A percentile compares a stretch with the other conserved stretches of the same genome.
phyloP scores from a whole-genome alignment of 495 filamentous ascomycete species.

The Neurospora tetrasperma region DNA sequence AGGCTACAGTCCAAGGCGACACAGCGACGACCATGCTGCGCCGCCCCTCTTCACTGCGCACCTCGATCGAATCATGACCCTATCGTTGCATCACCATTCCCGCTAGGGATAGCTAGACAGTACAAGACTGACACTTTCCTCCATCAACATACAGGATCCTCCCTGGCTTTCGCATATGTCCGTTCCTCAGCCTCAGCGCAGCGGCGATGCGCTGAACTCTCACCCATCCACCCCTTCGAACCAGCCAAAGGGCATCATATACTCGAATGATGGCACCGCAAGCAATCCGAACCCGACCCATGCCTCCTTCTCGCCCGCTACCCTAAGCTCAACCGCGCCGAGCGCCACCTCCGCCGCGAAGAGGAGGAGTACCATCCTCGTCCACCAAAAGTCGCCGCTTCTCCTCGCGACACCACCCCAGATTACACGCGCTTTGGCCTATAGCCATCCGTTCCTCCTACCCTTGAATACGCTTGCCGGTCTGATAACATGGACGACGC shows the following conservation, averaged over 20 bases:
- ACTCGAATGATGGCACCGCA: slow-evolving; percentile 18
- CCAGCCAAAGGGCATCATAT: slow-evolving; percentile 11
- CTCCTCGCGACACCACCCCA: slow-evolving; percentile 88
- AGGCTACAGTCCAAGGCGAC: neutral
- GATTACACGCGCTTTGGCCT: slow-evolving; percentile 83
- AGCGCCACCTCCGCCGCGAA: slow-evolving; percentile 55
- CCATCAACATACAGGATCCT: slow-evolving; percentile 27
- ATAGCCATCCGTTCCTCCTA: slow-evolving; percentile 85
- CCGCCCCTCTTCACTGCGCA: neutral
- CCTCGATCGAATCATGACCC: slow-evolving; percentile 4
- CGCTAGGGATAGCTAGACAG: slow-evolving; percentile 5
- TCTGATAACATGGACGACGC: slow-evolving; percentile 84
- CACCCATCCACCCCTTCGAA: slow-evolving; percentile 17
- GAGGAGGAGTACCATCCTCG: slow-evolving; percentile 79
- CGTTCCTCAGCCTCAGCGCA: slow-evolving; percentile 27
- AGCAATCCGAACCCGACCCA: slow-evolving; percentile 23
- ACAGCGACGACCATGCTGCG: slow-evolving; percentile 6
- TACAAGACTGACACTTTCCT: slow-evolving; percentile 13
- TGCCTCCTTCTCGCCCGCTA: slow-evolving; percentile 66
- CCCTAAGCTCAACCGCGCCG: slow-evolving; percentile 45
- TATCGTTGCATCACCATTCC: neutral
- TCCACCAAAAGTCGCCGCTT: slow-evolving; percentile 92
- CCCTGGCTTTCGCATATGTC: slow-evolving; percentile 44
- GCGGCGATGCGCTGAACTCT: slow-evolving; percentile 23
- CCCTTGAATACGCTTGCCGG: slow-evolving; percentile 76